Percentiles rank a stretch among this genome's conserved stretches.
Evolutionary conservation across 768 basidiomycete genomes (phyloP).

Genomic region (Russula sp.): DNA sequence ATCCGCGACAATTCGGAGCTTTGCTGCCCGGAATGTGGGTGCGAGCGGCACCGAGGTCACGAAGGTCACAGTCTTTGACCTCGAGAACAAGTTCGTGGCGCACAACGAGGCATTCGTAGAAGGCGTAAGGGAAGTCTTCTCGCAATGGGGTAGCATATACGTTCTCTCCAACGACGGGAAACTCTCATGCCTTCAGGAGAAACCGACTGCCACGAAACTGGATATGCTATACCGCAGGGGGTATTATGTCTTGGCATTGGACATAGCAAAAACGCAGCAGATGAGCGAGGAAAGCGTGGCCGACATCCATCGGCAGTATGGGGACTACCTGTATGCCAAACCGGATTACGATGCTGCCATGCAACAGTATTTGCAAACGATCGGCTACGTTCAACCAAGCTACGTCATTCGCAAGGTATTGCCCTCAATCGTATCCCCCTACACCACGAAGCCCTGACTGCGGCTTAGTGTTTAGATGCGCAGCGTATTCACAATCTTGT

Average conservation of each 20-base stretch:
- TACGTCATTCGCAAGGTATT: constrained; percentile 94
- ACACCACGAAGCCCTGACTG: constrained; percentile 13
- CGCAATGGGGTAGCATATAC: constrained; percentile 77
- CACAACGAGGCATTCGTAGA: constrained; percentile 78
- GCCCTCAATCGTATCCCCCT: background rate
- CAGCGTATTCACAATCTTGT: constrained; percentile 95
- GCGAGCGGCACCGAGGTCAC: constrained; percentile 58
- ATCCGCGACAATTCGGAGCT: constrained; percentile 74
- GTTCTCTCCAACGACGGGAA: constrained; percentile 75
- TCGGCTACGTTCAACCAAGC: constrained; percentile 86
- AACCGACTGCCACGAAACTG: constrained; percentile 79
- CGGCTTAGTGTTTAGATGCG: constrained; percentile 83
- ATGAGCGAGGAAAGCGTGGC: constrained; percentile 73
- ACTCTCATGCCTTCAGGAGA: constrained; percentile 69
- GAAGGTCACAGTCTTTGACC: constrained; percentile 84
- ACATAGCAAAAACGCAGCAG: constrained; percentile 74
- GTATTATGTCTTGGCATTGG: constrained; percentile 76
- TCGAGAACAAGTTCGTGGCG: constrained; percentile 87
- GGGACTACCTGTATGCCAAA: constrained; percentile 87
- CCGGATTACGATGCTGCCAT: constrained; percentile 92
- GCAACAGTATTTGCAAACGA: constrained; percentile 87
- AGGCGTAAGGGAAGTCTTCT: constrained; percentile 80
- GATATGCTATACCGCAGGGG: constrained; percentile 80
- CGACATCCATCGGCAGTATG: constrained; percentile 87
- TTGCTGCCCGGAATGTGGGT: constrained; percentile 51